phyloP scores from a whole-genome alignment of 1,284 basidiomycete genomes.

The Ganoderma lucidum region DNA sequence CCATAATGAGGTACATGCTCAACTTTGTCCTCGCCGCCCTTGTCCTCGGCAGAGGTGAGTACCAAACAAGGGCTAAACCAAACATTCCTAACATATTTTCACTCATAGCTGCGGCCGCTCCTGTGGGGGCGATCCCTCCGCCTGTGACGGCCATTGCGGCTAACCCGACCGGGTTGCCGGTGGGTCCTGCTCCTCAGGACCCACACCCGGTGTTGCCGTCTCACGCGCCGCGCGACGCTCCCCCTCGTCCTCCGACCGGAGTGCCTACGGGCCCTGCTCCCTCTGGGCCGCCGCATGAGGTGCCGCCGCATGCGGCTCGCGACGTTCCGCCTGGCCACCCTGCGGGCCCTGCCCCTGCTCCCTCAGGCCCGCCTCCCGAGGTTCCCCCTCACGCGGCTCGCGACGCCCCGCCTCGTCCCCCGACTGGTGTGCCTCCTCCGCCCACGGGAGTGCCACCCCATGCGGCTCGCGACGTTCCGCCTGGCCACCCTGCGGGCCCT shows the following conservation, averaged over 20 bases:
- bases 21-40: too few species aligned
- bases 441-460: not conserved
- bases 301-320: not conserved
- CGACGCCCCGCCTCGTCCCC: not conserved
- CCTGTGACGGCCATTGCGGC: not conserved
- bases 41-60: too few species aligned
- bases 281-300: not conserved
- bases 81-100: too few species aligned
- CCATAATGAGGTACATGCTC: too few species aligned
- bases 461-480: too few species aligned
- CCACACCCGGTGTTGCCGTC: not conserved
- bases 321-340: not conserved
- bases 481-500: too few species aligned
- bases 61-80: too few species aligned
- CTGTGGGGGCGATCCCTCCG: not conserved
- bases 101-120: not conserved
- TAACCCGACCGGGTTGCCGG: not conserved
- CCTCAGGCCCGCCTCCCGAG: not conserved
- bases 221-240: not conserved
- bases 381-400: not conserved
- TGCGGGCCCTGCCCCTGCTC: not conserved
- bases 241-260: not conserved
- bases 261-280: not conserved
- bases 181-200: not conserved
- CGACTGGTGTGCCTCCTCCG: not conserved